A percentile compares a stretch with the other conserved stretches of the same genome.
phyloP scores from a whole-genome alignment of 1,284 basidiomycete species.

The Apiotrichum mycotoxinovorans region DNA sequence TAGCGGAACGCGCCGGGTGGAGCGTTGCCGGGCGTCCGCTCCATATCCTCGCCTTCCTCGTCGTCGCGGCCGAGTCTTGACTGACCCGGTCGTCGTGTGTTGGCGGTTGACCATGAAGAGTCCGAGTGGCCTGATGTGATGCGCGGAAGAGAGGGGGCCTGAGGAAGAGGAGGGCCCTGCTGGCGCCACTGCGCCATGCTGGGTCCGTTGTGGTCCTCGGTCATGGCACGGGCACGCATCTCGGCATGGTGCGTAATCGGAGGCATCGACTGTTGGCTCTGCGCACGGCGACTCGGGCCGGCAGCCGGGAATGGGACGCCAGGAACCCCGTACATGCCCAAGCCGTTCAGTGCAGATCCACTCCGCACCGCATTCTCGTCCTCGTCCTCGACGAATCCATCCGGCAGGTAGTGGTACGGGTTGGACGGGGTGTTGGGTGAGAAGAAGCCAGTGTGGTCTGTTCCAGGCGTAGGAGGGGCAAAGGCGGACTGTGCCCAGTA shows the following conservation, averaged over 20 bases:
- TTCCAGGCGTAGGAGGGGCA: conserved; percentile 40
- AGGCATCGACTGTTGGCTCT: conserved; percentile 58
- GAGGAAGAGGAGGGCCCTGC: conserved; percentile 57
- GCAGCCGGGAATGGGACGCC: conserved; percentile 53
- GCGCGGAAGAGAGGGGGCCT: conserved; percentile 29
- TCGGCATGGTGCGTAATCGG: conserved; percentile 55
- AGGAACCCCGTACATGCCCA: conserved; percentile 54
- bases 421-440: conserved; percentile 7
- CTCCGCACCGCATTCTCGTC: conserved; percentile 16
- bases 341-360: conserved; percentile 48
- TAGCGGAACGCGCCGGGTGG: conserved; percentile 21
- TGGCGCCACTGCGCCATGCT: conserved; percentile 65
- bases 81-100: conserved; percentile 5
- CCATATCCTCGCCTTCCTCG: conserved; percentile 10
- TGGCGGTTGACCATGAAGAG: conserved; percentile 25
- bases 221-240: conserved; percentile 59
- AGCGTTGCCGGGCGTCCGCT: not conserved
- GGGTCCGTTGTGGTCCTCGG: conserved; percentile 66
- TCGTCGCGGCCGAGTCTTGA: not conserved
- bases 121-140: conserved; percentile 37
- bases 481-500: conserved; percentile 33
- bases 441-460: conserved; percentile 32
- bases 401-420: not conserved
- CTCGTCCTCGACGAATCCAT: conserved; percentile 26
- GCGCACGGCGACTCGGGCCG: conserved; percentile 53